These are phyloP conservation scores for Sporothrix phasma DNA, from an alignment of 2,329 filamentous ascomycete genomes.

Conservation along the genomic window DNA sequence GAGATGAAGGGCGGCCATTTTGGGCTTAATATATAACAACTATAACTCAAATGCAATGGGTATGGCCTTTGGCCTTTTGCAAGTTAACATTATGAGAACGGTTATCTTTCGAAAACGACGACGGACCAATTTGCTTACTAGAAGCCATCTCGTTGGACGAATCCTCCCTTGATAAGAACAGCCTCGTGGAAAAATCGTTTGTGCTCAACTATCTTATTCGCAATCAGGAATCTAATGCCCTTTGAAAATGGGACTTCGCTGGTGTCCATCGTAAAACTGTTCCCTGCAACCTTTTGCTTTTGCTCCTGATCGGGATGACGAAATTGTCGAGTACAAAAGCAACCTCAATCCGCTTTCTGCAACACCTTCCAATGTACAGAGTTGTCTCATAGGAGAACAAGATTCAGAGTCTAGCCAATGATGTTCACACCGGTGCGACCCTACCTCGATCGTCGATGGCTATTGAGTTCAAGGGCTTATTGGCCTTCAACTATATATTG, in stretches of 20 bases:
- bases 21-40: not conserved
- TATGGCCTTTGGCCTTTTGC: not conserved
- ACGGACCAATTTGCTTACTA: not conserved
- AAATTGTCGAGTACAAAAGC: too few species aligned
- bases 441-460: not conserved
- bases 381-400: too few species aligned
- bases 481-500: not conserved
- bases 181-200: not conserved
- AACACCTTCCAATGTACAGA: too few species aligned
- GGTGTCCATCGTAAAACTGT: too few species aligned
- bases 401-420: too few species aligned
- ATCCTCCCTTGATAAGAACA: not conserved
- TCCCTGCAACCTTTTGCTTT: too few species aligned
- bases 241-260: too few species aligned
- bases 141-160: not conserved
- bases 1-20: not conserved
- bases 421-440: not conserved
- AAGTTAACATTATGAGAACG: not conserved
- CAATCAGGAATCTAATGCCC: too few species aligned
- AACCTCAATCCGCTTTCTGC: not conserved
- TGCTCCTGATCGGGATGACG: too few species aligned
- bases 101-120: not conserved
- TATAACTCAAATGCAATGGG: not conserved
- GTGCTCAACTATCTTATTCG: too few species aligned
- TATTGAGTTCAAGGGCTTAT: not conserved